phyloP scores from a whole-genome alignment of 148 eudicot genomes.

The Nepenthes gracilis region DNA sequence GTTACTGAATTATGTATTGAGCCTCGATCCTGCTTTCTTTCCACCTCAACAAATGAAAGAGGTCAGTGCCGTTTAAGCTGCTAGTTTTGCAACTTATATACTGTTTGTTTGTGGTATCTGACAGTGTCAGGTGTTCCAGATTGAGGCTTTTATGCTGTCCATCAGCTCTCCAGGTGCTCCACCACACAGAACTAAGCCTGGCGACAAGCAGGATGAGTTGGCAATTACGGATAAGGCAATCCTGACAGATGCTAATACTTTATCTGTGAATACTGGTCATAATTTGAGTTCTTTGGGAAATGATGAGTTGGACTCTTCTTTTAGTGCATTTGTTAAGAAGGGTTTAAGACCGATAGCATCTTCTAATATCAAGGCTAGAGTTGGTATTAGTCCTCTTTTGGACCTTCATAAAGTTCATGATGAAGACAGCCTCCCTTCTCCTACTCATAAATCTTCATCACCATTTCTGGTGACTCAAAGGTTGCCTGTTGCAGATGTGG shows the following conservation, averaged over 20 bases:
- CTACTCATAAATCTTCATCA: slow-evolving; percentile 50
- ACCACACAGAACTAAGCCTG: slow-evolving; percentile 15
- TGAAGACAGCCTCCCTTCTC: slow-evolving; percentile 89
- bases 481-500: slow-evolving; percentile 12
- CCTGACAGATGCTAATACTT: slow-evolving; percentile 34
- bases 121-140: no score
- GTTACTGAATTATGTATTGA: no score
- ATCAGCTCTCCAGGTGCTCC: slow-evolving; percentile 15
- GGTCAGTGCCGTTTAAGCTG: no score
- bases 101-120: no score
- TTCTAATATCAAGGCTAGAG: slow-evolving; percentile 37
- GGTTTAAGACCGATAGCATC: slow-evolving; percentile 19
- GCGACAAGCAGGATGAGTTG: slow-evolving; percentile 28
- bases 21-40: no score
- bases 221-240: slow-evolving; percentile 24
- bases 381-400: slow-evolving; percentile 44
- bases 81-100: no score
- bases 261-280: slow-evolving; percentile 22
- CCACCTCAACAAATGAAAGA: no score
- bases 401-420: slow-evolving; percentile 90
- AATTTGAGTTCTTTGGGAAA: slow-evolving; percentile 4
- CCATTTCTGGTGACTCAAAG: slow-evolving; percentile 19
- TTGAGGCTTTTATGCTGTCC: slow-evolving; percentile 18
- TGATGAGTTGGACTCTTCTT: slow-evolving; percentile 18
- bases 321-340: slow-evolving; percentile 16